Percentiles rank a stretch among this genome's conserved stretches.
These are phyloP conservation scores for Pholiota adiposa DNA, from an alignment of 1,284 basidiomycete genomes.

Conservation along the genomic window DNA sequence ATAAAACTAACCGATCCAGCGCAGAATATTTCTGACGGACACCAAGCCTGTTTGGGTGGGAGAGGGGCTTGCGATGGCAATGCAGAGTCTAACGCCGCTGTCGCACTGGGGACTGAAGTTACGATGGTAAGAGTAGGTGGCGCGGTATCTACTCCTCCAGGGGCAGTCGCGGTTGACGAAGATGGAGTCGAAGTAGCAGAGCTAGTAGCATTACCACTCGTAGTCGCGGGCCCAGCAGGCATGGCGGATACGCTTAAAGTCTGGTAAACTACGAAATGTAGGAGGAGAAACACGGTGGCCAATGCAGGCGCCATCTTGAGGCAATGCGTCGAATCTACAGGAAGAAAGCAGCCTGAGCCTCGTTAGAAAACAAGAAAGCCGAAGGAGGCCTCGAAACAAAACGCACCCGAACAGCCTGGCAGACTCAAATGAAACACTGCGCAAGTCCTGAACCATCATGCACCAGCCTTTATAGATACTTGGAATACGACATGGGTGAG, in stretches of 20 bases:
- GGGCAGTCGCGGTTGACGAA: slow-evolving; percentile 17
- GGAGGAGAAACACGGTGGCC: slow-evolving; percentile 28
- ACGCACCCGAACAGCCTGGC: not conserved
- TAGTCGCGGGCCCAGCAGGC: slow-evolving; percentile 29
- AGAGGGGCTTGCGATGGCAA: slow-evolving; percentile 72
- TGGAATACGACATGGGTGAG: slow-evolving; percentile 2
- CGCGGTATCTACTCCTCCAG: slow-evolving; percentile 23
- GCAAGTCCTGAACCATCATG: too few species aligned
- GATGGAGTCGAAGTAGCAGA: slow-evolving; percentile 15
- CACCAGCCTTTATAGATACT: slow-evolving; percentile 1
- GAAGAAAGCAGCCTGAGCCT: not conserved
- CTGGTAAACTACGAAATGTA: slow-evolving; percentile 20
- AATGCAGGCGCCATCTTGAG: slow-evolving; percentile 30
- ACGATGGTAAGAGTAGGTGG: slow-evolving; percentile 46
- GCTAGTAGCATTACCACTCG: not conserved
- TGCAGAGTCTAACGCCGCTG: slow-evolving; percentile 52
- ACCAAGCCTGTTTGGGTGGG: slow-evolving; percentile 80
- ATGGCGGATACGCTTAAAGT: not conserved
- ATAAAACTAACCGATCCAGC: slow-evolving; percentile 65
- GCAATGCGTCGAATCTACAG: not conserved
- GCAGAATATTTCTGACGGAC: slow-evolving; percentile 83
- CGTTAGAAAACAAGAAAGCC: not conserved
- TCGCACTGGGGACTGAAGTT: slow-evolving; percentile 71
- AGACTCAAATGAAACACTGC: not conserved
- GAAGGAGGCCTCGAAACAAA: too few species aligned